Evolutionary conservation across 495 filamentous ascomycete genomes (phyloP), one percentile per base, ranked within the genome.

Genomic region (Aspergillus nidulans): DNA sequence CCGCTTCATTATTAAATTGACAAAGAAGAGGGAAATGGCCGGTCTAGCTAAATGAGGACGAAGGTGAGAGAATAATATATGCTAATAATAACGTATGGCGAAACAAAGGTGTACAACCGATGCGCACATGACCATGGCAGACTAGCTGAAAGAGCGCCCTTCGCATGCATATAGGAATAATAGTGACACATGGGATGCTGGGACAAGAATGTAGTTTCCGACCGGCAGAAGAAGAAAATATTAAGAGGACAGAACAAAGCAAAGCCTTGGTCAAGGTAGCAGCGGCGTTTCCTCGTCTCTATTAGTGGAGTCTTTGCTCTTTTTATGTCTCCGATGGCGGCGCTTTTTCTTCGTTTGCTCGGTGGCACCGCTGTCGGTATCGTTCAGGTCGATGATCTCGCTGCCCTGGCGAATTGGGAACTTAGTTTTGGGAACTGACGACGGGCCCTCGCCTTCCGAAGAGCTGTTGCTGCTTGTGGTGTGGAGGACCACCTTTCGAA

Each of bases 401-500:
- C 58, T 55, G 18, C 62, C 50, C 40, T 59, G 59, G 7, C 41
- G 57, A 32, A 60, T 49, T 19, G 60, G 64, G 34, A 55, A 62
- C 19, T 53, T 48, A 20, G 61, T 24, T 6, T 26, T 41, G 2
- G n/a, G n/a, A n/a, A n/a, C n/a, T n/a, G n/a, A n/a, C n/a, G 56
- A 55, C 34, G 49, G 50, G 12, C 49, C 49, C 39, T 76, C 75
- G 4, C 53, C 56, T 1, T 75, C 70, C 0, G 73, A 77, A 4
- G 74, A 76, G 38, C 75, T 78, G 28, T 77, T 79, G 61, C 79
- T 80, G 61, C 79, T 83, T 18, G 79, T 86, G 36, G 86, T 83
- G 59, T 92, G 87, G 10, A 96, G 80, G 9, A 96, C 84, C 10
- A 94, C 83, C 72, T 96, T 96, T 39, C 86, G 85, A 28, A 95